Evolutionary conservation across 1,139 yeast species (phyloP).

Genomic region (Pneumocystis murina): DNA sequence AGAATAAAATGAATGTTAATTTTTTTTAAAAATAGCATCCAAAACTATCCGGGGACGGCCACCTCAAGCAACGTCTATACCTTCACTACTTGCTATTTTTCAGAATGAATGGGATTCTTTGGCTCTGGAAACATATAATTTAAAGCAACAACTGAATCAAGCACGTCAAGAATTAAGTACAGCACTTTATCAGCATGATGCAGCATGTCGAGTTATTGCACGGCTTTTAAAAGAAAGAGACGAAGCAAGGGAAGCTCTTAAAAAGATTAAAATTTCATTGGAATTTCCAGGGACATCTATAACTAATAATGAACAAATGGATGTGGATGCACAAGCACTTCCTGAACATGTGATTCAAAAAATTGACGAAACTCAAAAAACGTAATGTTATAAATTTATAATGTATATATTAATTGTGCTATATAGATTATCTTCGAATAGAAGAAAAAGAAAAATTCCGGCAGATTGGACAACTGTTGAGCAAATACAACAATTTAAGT

Average conservation of each 20-base stretch:
- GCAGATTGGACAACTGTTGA: slow-evolving; percentile 11
- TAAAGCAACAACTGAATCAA: slow-evolving; percentile 54
- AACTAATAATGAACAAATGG: not conserved
- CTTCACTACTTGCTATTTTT: slow-evolving; percentile 54
- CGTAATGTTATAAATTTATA: not conserved
- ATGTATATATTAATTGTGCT: not conserved
- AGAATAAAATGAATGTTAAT: slow-evolving; percentile 1
- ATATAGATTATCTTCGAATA: slow-evolving; percentile 4
- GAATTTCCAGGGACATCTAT: not conserved
- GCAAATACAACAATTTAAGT: not conserved
- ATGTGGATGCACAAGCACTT: not conserved
- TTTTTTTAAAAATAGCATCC: slow-evolving; percentile 19
- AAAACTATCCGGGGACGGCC: slow-evolving; percentile 32
- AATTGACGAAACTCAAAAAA: not conserved
- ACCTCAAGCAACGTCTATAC: slow-evolving; percentile 52
- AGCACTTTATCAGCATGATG: slow-evolving; percentile 73
- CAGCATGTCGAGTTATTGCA: slow-evolving; percentile 78
- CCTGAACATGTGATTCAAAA: not conserved
- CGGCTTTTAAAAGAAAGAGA: slow-evolving; percentile 58
- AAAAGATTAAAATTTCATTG: slow-evolving; percentile 25
- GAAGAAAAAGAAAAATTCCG: slow-evolving; percentile 11
- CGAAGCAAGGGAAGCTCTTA: slow-evolving; percentile 47
- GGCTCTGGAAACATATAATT: slow-evolving; percentile 62
- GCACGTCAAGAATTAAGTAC: slow-evolving; percentile 52
- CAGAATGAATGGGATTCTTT: slow-evolving; percentile 87